These are phyloP conservation scores for Cladosporium sp. DNA, from an alignment of 2,329 filamentous ascomycete species.

Conservation along the genomic window DNA sequence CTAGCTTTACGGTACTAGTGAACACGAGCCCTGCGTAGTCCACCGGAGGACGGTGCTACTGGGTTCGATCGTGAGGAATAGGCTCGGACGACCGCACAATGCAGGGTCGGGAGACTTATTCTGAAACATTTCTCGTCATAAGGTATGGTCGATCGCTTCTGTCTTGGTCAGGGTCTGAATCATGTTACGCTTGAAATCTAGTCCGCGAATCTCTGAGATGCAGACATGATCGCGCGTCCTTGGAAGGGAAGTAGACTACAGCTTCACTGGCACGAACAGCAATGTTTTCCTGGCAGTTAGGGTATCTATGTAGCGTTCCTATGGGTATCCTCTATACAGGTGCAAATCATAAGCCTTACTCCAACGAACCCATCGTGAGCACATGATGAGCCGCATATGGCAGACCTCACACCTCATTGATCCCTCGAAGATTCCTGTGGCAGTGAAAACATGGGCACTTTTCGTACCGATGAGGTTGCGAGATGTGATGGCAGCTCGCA, in stretches of 20 bases:
- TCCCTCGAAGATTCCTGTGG: slow-evolving; percentile 46
- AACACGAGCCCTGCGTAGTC: not conserved
- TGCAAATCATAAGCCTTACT: not conserved
- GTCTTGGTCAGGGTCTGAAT: not conserved
- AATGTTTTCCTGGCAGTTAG: not conserved
- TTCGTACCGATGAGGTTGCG: slow-evolving; percentile 33
- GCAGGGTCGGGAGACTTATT: not conserved
- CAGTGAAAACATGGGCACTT: slow-evolving; percentile 48
- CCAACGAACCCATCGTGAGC: not conserved
- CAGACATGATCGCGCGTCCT: not conserved
- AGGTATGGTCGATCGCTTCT: not conserved
- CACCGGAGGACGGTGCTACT: not conserved
- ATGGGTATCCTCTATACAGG: not conserved
- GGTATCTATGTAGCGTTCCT: not conserved
- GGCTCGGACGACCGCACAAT: not conserved
- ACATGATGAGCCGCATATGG: no score
- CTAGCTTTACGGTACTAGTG: not conserved
- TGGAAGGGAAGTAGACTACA: no score
- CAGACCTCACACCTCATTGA: slow-evolving; percentile 22
- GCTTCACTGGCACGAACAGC: not conserved
- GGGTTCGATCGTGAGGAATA: slow-evolving; percentile 11
- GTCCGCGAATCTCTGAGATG: not conserved
- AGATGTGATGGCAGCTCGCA: slow-evolving; percentile 33
- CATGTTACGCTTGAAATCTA: not conserved
- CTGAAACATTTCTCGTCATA: slow-evolving; percentile 20